Evolutionary conservation across 78 protist genomes (phyloP), one percentile per base, ranked within the genome.

Genomic region (Dictyostelium brefeldianum): DNA sequence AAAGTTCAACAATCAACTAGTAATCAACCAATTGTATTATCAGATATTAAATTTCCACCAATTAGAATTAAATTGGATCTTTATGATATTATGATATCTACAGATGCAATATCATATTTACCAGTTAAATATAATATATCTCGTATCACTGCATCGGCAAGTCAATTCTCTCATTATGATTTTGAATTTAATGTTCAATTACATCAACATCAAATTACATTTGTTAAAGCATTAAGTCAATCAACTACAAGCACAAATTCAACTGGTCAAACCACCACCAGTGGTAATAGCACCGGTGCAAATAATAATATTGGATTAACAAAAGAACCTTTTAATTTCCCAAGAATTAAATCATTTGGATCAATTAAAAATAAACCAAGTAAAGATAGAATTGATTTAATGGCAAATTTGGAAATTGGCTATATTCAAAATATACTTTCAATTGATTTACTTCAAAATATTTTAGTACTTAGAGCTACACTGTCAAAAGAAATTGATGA

Each of bases 141-240:
- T 4, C 41, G 93, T 51, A 87, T 87, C 20, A 78, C 85, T 2
- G 78, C 93, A 64, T 59, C 84, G 0, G 25, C 65, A 1, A 64
- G 85, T 65, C 93, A 87, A 62, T 87, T 87, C 84, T 71, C 93
- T 15, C 48, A 31, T 31, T 46, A 29, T 20, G 93, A 87, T 20
- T 8, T 77, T 41, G 93, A 87, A 50, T 87, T 87, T n/a, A 74
- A 87, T 27, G 41, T 87, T n/a, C 81, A 73, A 41, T 50, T 87
- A 65, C 93, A 87, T 65, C 93, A 87, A 77, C 93, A 87, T 87
- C 93, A 77, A 17, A 74, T 87, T n/a, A 54, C 70, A 50, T 87
- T 87, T 65, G 69, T 75, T 20, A 77, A 29, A 36, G 43, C 51
- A 51, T 70, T 65, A 43, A 46, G 59, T 54, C 18, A 12, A 15